Percentiles rank a stretch among this genome's conserved stretches.
Conservation (phyloP, 495 filamentous ascomycete species). For the Friedmanniomyces simplex region DNA sequence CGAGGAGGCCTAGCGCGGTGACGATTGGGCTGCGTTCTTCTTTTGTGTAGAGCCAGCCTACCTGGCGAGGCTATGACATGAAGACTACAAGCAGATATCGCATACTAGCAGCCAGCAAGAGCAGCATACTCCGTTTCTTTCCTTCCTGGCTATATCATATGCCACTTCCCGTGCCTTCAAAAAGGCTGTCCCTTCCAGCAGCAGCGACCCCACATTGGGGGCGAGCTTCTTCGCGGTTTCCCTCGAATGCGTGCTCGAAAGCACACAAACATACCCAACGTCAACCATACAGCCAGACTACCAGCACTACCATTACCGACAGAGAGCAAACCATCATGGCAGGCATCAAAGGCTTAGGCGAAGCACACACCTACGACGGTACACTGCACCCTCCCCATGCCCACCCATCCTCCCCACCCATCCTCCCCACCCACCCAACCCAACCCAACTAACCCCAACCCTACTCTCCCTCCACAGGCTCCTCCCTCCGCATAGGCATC, state of each 20-base stretch:
- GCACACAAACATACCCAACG: background rate
- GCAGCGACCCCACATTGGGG: background rate
- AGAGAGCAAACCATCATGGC: conserved; percentile 18
- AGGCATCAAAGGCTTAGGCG: conserved; percentile 27
- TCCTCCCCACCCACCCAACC: background rate
- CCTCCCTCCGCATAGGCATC: conserved; percentile 79
- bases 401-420: background rate
- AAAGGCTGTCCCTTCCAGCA: conserved; percentile 1
- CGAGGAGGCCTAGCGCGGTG: background rate
- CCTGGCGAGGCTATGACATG: background rate
- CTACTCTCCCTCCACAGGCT: conserved; percentile 46
- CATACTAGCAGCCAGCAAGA: background rate
- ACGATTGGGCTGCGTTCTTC: background rate
- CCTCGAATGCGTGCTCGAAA: background rate
- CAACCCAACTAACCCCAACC: conserved; percentile 3
- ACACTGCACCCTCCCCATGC: background rate
- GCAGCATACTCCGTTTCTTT: too few relatives aligned
- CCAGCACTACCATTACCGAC: background rate
- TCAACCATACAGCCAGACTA: background rate
- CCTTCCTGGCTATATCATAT: too few relatives aligned
- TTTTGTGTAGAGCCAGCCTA: background rate
- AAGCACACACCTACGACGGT: conserved; percentile 26
- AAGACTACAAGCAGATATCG: background rate
- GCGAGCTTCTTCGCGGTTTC: background rate
- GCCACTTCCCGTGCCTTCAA: background rate